Conservation (phyloP, 257 asterid genomes). For the Apocynum venetum region DNA sequence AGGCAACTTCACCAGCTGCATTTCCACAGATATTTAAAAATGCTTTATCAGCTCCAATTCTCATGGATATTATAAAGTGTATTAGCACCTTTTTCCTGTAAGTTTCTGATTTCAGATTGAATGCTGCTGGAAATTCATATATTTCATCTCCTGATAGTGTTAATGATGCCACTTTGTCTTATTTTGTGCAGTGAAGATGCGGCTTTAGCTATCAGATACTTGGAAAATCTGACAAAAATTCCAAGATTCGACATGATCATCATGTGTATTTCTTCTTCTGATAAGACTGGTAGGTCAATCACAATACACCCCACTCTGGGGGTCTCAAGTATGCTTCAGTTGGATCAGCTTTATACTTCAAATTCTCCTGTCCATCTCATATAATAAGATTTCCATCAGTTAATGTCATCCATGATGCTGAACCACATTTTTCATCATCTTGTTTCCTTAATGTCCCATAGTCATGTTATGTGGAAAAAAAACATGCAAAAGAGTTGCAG, state of each 20-base stretch:
- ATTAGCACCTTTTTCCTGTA: slow-evolving; percentile 66
- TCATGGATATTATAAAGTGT: slow-evolving; percentile 73
- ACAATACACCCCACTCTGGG: not conserved
- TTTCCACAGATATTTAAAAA: slow-evolving; percentile 78
- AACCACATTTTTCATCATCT: not conserved
- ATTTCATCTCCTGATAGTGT: not conserved
- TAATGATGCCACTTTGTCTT: slow-evolving; percentile 6
- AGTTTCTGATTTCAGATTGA: slow-evolving; percentile 24
- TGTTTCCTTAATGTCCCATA: not conserved
- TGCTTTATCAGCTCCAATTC: slow-evolving; percentile 78
- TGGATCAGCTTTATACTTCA: not conserved
- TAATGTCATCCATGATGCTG: not conserved
- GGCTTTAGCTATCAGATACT: slow-evolving; percentile 64
- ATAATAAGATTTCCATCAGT: not conserved
- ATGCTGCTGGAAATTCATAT: not conserved
- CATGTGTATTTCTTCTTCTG: slow-evolving; percentile 76
- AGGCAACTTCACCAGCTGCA: slow-evolving; percentile 72
- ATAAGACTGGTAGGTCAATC: slow-evolving; percentile 66
- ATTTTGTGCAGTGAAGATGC: slow-evolving; percentile 69
- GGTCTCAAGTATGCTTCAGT: not conserved
- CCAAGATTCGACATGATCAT: slow-evolving; percentile 83
- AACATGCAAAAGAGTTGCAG: not conserved
- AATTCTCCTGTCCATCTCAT: not conserved
- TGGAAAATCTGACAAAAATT: slow-evolving; percentile 62
- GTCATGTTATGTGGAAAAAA: not conserved